phyloP scores from a whole-genome alignment of 2,329 filamentous ascomycete species.

The Phoma herbarum region DNA sequence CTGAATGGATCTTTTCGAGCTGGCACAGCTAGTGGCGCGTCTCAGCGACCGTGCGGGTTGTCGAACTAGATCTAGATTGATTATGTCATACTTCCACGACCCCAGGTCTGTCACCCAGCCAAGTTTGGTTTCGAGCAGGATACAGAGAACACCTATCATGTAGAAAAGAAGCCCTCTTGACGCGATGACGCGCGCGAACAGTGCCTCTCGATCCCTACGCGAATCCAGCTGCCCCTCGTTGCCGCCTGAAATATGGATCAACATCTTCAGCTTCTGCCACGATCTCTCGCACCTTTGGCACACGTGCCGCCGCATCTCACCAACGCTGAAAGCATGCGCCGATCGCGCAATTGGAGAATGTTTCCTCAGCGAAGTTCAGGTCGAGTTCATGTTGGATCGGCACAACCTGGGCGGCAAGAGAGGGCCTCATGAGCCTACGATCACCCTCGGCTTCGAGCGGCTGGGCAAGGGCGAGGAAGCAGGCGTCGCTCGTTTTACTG shows the following conservation, averaged over 20 bases:
- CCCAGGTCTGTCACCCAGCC: too few species aligned
- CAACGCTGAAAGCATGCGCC: conserved; percentile 37
- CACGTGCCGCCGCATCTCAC: conserved; percentile 40
- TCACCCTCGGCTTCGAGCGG: conserved; percentile 32
- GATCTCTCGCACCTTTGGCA: conserved; percentile 46
- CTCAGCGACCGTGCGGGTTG: too few species aligned
- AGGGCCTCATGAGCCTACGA: conserved; percentile 35
- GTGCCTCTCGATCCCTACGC: background rate
- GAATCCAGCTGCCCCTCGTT: conserved; percentile 34
- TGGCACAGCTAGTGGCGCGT: too few species aligned
- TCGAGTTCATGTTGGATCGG: conserved; percentile 45
- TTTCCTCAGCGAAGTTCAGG: conserved; percentile 32
- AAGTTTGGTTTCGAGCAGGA: too few species aligned
- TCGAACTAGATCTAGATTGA: too few species aligned
- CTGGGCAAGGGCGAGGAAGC: conserved; percentile 26
- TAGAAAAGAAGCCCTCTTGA: background rate
- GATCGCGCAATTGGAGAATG: conserved; percentile 42
- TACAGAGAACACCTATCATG: conserved; percentile 7
- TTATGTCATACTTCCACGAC: too few species aligned
- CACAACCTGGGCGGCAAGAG: conserved; percentile 45
- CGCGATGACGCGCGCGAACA: conserved; percentile 14
- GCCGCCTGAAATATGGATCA: conserved; percentile 48
- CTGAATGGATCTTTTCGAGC: too few species aligned
- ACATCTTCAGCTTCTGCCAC: conserved; percentile 41
- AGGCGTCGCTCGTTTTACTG: conserved; percentile 27